Evolutionary conservation across 2,329 filamentous ascomycete species (phyloP).

Genomic region (Aspergillus fischeri): DNA sequence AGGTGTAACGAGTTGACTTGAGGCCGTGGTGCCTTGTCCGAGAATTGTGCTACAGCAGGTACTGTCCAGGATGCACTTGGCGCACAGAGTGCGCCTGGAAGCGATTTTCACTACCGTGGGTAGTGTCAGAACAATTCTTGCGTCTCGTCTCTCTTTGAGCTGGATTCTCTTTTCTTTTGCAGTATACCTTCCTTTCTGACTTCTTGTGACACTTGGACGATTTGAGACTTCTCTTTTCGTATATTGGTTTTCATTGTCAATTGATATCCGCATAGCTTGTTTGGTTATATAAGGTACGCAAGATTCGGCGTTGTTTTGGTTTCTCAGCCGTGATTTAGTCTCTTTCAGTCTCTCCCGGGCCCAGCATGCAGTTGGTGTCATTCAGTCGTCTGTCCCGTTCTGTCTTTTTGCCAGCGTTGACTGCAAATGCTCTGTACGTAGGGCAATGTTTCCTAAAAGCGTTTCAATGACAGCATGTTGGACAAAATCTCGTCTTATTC

Average conservation of each 20-base stretch:
- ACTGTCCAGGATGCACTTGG: background rate
- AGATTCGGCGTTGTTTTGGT: slow-evolving; percentile 2
- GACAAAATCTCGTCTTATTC: background rate
- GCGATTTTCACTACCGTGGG: background rate
- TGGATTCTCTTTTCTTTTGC: background rate
- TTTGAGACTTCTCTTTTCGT: background rate
- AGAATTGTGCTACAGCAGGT: background rate
- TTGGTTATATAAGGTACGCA: background rate
- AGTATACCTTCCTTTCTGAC: background rate
- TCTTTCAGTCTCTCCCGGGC: background rate
- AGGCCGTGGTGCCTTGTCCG: background rate
- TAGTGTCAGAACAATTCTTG: background rate
- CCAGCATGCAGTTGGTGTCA: background rate
- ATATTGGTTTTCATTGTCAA: background rate
- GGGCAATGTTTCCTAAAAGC: background rate
- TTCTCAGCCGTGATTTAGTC: background rate
- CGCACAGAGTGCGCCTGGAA: background rate
- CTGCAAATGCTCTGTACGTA: background rate
- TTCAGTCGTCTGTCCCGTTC: background rate
- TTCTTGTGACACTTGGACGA: no score
- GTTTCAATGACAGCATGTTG: background rate
- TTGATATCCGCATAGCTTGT: slow-evolving; percentile 8
- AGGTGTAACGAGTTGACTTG: slow-evolving; percentile 14
- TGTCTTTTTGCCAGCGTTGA: background rate
- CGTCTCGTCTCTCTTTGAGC: background rate